Conservation (phyloP, 2,329 filamentous ascomycete species). For the Rosellinia necatrix region DNA sequence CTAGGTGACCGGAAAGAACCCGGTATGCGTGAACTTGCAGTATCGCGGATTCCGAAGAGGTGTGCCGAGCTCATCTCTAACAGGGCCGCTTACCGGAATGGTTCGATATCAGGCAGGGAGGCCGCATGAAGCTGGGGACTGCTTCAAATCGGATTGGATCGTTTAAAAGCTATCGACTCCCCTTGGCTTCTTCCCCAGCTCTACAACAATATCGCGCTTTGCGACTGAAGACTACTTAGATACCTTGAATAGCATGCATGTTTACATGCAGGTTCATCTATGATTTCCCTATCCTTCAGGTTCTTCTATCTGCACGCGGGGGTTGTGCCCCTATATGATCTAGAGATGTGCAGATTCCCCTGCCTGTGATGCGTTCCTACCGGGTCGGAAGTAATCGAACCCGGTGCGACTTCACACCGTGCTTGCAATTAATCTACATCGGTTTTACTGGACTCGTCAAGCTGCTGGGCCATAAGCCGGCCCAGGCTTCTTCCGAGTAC, state of each 20-base stretch:
- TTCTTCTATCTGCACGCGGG: too few relatives aligned
- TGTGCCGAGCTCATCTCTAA: constrained; percentile 1
- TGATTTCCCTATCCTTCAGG: too few relatives aligned
- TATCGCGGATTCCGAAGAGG: constrained; percentile 7
- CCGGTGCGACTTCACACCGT: too few relatives aligned
- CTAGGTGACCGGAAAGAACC: constrained; percentile 3
- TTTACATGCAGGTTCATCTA: not conserved
- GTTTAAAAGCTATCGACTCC: not conserved
- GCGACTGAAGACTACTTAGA: not conserved
- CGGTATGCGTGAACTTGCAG: constrained; percentile 2
- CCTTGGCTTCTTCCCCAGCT: not conserved
- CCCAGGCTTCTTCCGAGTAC: not conserved
- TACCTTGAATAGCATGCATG: not conserved
- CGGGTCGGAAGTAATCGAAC: too few relatives aligned
- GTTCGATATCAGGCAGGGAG: constrained; percentile 1
- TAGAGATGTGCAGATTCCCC: too few relatives aligned
- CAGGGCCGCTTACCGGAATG: constrained; percentile 17
- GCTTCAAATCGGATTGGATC: constrained; percentile 9
- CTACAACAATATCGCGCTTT: not conserved
- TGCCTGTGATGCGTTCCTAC: too few relatives aligned
- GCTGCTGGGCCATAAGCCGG: not conserved
- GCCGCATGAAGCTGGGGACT: not conserved
- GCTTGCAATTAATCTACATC: not conserved
- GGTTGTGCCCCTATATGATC: too few relatives aligned
- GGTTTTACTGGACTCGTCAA: not conserved